Percentiles rank a stretch among this genome's conserved stretches.
Conservation (phyloP, 495 filamentous ascomycete genomes). For the Neurospora sp. region DNA sequence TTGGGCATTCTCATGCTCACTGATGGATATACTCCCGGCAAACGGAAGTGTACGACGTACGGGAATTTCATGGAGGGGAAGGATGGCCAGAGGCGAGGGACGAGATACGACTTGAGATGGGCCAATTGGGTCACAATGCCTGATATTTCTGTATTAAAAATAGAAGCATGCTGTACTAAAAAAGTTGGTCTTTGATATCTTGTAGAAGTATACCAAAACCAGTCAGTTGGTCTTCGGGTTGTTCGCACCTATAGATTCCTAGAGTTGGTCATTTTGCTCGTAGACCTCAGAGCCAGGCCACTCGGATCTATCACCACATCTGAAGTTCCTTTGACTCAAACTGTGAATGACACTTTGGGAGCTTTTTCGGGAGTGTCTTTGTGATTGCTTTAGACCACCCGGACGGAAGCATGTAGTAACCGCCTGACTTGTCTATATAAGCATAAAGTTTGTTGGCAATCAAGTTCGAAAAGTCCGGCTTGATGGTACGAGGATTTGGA, state of each 20-base stretch:
- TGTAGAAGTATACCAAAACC: neutral
- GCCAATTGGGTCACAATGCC: neutral
- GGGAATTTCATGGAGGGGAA: neutral
- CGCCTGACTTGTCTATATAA: neutral
- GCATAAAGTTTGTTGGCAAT: neutral
- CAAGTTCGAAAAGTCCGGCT: neutral
- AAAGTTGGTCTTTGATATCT: neutral
- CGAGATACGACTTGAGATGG: neutral
- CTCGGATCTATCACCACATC: too few species aligned
- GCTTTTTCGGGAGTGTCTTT: neutral
- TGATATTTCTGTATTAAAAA: neutral
- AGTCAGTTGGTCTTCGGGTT: neutral
- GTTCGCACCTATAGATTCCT: neutral
- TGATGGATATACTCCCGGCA: neutral
- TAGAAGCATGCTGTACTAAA: neutral
- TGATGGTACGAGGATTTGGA: neutral
- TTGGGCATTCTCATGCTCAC: slow-evolving; percentile 21
- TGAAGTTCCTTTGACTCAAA: too few species aligned
- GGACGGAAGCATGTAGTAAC: neutral
- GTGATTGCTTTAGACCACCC: neutral
- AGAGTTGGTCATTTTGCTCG: neutral
- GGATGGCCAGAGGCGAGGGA: neutral
- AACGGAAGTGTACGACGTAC: neutral
- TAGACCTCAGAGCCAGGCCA: neutral
- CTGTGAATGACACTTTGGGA: neutral